Percentiles rank a stretch among this genome's conserved stretches.
Evolutionary conservation across 352 stramenopile species (phyloP).

Genomic region (Plasmopara viticola): DNA sequence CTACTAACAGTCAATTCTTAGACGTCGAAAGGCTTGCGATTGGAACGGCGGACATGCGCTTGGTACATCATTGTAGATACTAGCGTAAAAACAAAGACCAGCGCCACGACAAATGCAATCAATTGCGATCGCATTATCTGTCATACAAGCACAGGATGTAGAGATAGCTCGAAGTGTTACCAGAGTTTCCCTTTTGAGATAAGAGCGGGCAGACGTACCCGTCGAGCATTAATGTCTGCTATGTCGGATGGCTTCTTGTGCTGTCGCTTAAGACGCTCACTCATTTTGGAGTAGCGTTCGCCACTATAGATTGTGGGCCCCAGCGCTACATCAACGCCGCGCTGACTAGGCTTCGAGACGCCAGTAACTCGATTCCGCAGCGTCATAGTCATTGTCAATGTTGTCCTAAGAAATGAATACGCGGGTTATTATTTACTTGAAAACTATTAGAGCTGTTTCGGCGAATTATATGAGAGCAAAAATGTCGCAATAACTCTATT

Average conservation of each 20-base stretch:
- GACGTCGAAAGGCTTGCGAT: constrained; percentile 21
- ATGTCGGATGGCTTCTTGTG: constrained; percentile 41
- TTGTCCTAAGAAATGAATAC: neutral
- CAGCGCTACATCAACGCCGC: constrained; percentile 45
- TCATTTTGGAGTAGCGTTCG: constrained; percentile 81
- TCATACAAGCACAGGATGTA: constrained; percentile 2
- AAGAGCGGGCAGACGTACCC: constrained; percentile 22
- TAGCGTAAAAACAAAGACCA: constrained; percentile 43
- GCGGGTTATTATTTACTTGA: neutral
- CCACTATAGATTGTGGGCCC: constrained; percentile 77
- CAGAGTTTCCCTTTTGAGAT: neutral
- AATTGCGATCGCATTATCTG: constrained; percentile 61
- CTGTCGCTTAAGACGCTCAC: constrained; percentile 73
- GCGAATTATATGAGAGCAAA: constrained; percentile 4
- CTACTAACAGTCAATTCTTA: constrained; percentile 2
- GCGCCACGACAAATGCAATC: constrained; percentile 48
- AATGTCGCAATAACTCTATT: no score
- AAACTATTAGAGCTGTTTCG: constrained; percentile 4
- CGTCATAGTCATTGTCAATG: constrained; percentile 33
- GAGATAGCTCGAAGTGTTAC: constrained; percentile 1
- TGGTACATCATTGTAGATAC: constrained; percentile 59
- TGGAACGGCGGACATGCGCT: constrained; percentile 26
- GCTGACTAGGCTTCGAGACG: constrained; percentile 25
- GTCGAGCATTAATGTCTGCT: constrained; percentile 25
- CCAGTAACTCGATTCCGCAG: constrained; percentile 46